Percentiles rank a stretch among this genome's conserved stretches.
phyloP scores from a whole-genome alignment of 768 basidiomycete species.

The Macrolepiota dolichaula region DNA sequence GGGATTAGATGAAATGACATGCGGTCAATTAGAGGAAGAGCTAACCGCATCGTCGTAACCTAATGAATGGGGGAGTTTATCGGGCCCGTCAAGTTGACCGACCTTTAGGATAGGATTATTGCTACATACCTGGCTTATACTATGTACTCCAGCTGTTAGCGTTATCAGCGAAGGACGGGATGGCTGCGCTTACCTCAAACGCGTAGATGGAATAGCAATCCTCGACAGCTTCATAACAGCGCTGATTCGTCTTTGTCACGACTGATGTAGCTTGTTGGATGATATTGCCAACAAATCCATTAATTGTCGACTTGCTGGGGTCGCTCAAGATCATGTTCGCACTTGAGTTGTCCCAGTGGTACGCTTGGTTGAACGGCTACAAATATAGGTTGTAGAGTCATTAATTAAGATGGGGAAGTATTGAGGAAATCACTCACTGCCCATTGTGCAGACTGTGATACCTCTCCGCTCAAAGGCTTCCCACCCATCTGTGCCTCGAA shows the following conservation, averaged over 20 bases:
- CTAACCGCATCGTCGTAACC: conserved; percentile 64
- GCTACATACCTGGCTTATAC: conserved; percentile 33
- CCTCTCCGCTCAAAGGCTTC: conserved; percentile 49
- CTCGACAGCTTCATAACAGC: conserved; percentile 59
- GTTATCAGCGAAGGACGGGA: background rate
- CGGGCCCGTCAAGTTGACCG: background rate
- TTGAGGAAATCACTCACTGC: conserved; percentile 39
- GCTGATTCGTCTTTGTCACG: conserved; percentile 61
- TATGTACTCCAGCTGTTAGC: conserved; percentile 13
- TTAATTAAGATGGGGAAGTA: conserved; percentile 3
- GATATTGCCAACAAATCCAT: conserved; percentile 63
- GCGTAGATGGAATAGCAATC: conserved; percentile 71
- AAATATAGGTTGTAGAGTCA: background rate
- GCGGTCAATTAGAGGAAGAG: conserved; percentile 1
- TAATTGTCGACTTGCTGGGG: conserved; percentile 49
- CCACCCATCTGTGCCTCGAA: conserved; percentile 71
- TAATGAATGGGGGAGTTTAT: background rate
- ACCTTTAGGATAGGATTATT: background rate
- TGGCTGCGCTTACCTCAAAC: conserved; percentile 51
- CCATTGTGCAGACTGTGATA: conserved; percentile 81
- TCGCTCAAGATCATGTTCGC: conserved; percentile 53
- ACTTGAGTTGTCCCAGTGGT: conserved; percentile 62
- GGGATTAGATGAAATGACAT: conserved; percentile 1
- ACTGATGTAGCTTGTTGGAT: conserved; percentile 78
- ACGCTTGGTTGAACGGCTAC: conserved; percentile 70